These are phyloP conservation scores for Trichophyton schoenleinii DNA, from an alignment of 2,329 filamentous ascomycete genomes.

Conservation along the genomic window DNA sequence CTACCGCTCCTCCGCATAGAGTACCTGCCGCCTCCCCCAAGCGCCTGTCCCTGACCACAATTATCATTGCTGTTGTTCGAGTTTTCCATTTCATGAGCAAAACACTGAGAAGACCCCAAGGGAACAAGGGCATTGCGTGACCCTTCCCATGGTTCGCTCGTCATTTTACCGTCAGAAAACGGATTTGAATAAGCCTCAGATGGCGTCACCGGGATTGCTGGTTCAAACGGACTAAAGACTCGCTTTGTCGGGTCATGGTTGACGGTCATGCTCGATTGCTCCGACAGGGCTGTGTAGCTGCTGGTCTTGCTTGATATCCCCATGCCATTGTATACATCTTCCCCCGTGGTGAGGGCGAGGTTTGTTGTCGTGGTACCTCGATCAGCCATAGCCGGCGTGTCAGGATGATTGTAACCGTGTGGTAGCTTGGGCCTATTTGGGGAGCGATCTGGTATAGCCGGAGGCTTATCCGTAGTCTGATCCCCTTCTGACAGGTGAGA, in stretches of 20 bases:
- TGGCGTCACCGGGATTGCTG: slow-evolving; percentile 4
- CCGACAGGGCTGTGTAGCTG: slow-evolving; percentile 22
- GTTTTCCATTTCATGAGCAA: not conserved
- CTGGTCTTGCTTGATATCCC: slow-evolving; percentile 21
- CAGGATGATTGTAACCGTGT: not conserved
- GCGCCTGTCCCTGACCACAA: not conserved
- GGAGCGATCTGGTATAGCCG: not conserved
- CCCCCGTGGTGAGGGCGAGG: not conserved
- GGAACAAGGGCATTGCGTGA: not conserved
- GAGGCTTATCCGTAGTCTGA: not conserved
- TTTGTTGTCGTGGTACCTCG: not conserved
- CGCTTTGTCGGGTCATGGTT: slow-evolving; percentile 23
- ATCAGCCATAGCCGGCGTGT: not conserved
- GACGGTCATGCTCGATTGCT: slow-evolving; percentile 24
- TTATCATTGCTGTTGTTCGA: slow-evolving; percentile 3
- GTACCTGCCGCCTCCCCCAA: too few species aligned
- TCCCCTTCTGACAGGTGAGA: not conserved
- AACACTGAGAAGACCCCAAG: slow-evolving; percentile 6
- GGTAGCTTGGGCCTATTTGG: not conserved
- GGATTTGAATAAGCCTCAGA: slow-evolving; percentile 6
- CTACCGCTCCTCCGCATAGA: slow-evolving; percentile 11
- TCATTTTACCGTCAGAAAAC: slow-evolving; percentile 11
- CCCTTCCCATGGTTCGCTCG: not conserved
- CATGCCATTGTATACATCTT: not conserved
- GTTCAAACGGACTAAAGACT: slow-evolving; percentile 11